Evolutionary conservation across 2,329 filamentous ascomycete genomes (phyloP).

Genomic region (Penicillium olsonii): DNA sequence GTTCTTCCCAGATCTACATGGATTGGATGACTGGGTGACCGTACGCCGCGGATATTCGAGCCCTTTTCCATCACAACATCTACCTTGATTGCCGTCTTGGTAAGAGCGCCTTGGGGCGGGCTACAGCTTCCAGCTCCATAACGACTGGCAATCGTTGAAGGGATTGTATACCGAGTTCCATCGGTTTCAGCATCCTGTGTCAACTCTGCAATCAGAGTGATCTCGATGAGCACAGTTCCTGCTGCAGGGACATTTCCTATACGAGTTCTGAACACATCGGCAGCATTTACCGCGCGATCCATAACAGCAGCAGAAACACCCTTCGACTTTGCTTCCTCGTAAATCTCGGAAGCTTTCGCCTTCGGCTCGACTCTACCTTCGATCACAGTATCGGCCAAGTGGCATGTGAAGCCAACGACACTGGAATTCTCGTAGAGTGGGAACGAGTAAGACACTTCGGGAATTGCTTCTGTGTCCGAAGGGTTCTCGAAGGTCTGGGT

Average conservation of each 20-base stretch:
- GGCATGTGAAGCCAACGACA: slow-evolving; percentile 8
- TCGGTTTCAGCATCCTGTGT: slow-evolving; percentile 14
- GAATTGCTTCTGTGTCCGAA: slow-evolving; percentile 2
- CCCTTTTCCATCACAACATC: slow-evolving; percentile 16
- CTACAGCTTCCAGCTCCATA: slow-evolving; percentile 8
- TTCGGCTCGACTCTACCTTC: slow-evolving; percentile 2
- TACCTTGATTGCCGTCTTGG: slow-evolving; percentile 9
- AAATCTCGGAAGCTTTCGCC: slow-evolving; percentile 4
- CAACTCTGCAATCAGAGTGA: slow-evolving; percentile 13
- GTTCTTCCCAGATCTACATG: slow-evolving; percentile 14
- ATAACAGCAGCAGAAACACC: slow-evolving; percentile 6
- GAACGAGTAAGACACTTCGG: slow-evolving; percentile 6
- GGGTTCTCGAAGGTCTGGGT: slow-evolving; percentile 10
- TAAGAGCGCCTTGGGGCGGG: neutral
- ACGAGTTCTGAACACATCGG: slow-evolving; percentile 19
- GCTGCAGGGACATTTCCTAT: slow-evolving; percentile 18
- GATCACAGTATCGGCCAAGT: neutral
- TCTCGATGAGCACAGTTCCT: slow-evolving; percentile 12
- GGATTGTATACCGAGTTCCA: slow-evolving; percentile 16
- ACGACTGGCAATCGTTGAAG: slow-evolving; percentile 16
- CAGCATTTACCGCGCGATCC: neutral
- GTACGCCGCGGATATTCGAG: slow-evolving; percentile 16
- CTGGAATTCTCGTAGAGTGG: slow-evolving; percentile 9
- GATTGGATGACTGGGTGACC: slow-evolving; percentile 20
- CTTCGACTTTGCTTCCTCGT: slow-evolving; percentile 3